These are phyloP conservation scores for Trichoderma reesei DNA, from an alignment of 495 filamentous ascomycete species.

Conservation along the genomic window DNA sequence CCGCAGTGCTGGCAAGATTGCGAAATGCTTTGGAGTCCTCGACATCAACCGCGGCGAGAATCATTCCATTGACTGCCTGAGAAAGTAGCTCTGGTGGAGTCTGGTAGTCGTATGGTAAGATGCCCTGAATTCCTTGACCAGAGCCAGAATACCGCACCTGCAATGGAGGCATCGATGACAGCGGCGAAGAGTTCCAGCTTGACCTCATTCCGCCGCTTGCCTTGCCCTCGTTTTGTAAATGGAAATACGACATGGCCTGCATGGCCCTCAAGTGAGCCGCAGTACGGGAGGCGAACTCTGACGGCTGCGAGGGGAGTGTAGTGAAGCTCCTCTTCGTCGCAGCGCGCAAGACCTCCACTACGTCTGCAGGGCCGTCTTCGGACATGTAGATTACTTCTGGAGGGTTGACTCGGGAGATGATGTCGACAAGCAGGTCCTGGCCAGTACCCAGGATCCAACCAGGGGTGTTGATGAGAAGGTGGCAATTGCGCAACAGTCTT, in stretches of 20 bases:
- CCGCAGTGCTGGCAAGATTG: constrained; percentile 10
- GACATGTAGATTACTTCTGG: constrained; percentile 69
- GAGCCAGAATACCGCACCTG: constrained; percentile 28
- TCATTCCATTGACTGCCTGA: constrained; percentile 36
- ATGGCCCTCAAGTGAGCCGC: constrained; percentile 62
- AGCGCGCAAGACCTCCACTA: constrained; percentile 44
- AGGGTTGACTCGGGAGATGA: constrained; percentile 42
- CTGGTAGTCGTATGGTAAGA: constrained; percentile 40
- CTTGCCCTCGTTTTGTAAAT: constrained; percentile 24
- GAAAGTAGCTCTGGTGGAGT: constrained; percentile 26
- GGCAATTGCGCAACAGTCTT: constrained; percentile 31
- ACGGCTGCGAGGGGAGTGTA: constrained; percentile 49
- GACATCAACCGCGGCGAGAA: constrained; percentile 31
- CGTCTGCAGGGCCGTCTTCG: constrained; percentile 55
- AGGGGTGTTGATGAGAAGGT: constrained; percentile 71
- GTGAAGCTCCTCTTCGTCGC: constrained; percentile 27
- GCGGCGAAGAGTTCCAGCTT: constrained; percentile 29
- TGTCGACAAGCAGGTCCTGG: constrained; percentile 55
- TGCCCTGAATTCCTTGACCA: constrained; percentile 25
- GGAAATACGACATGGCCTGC: constrained; percentile 76
- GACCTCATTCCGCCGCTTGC: not conserved
- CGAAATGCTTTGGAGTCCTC: constrained; percentile 27
- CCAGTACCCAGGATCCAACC: constrained; percentile 76
- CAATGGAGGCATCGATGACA: constrained; percentile 31
- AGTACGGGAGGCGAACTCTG: constrained; percentile 52